These are phyloP conservation scores for Coprinopsis sp. DNA, from an alignment of 768 basidiomycete genomes.

Conservation along the genomic window DNA sequence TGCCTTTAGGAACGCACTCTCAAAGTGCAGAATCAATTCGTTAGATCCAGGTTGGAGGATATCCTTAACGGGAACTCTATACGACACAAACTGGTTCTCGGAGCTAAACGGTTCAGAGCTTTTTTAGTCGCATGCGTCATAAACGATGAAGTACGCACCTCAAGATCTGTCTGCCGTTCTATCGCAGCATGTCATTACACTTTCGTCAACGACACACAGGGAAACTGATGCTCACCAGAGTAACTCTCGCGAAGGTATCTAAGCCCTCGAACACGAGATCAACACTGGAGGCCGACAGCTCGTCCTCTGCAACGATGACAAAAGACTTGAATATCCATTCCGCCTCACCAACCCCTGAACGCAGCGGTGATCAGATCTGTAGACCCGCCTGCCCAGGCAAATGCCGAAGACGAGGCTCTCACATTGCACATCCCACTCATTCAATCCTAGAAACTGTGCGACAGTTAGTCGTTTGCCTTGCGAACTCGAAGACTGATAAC, in stretches of 20 bases:
- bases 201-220: not conserved
- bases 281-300: conserved; percentile 42
- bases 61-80: conserved; percentile 58
- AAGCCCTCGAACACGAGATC: conserved; percentile 89
- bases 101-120: conserved; percentile 38
- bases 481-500: not conserved
- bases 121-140: not conserved
- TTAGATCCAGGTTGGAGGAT: conserved; percentile 54
- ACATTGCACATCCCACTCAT: conserved; percentile 94
- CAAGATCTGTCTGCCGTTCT: conserved; percentile 75
- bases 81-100: conserved; percentile 80
- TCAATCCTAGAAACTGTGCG: conserved; percentile 62
- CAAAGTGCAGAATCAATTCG: conserved; percentile 64
- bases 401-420: conserved; percentile 17
- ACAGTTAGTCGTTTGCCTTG: not conserved
- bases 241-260: conserved; percentile 80
- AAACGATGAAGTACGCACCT: conserved; percentile 33
- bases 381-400: not conserved
- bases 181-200: not conserved
- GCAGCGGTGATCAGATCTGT: not conserved
- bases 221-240: conserved; percentile 44
- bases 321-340: conserved; percentile 78
- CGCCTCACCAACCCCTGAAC: conserved; percentile 80
- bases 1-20: conserved; percentile 70
- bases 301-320: conserved; percentile 48